These are phyloP conservation scores for Malassezia obtusa DNA, from an alignment of 1,284 basidiomycete genomes.

Conservation along the genomic window DNA sequence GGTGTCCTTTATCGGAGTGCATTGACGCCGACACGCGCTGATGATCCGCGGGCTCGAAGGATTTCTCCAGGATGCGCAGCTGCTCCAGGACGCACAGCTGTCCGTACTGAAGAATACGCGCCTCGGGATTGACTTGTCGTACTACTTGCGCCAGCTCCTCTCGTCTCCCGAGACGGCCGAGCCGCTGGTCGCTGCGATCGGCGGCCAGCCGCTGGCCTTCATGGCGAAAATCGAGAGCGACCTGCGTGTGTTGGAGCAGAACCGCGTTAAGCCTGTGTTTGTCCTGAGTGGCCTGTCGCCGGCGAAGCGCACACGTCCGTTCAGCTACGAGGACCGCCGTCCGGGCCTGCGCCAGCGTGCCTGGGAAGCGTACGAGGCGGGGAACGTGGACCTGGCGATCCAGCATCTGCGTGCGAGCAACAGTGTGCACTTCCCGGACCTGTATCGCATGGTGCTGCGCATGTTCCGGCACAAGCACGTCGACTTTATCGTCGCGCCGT, in stretches of 20 bases:
- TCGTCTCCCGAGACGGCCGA: constrained; percentile 67
- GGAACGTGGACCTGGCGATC: constrained; percentile 66
- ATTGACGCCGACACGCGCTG: constrained; percentile 1
- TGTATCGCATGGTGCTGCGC: constrained; percentile 80
- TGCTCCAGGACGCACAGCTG: constrained; percentile 49
- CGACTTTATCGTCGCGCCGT: constrained; percentile 91
- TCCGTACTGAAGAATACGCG: constrained; percentile 78
- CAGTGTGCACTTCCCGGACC: constrained; percentile 58
- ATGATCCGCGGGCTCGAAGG: constrained; percentile 19
- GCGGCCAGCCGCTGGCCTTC: constrained; percentile 67
- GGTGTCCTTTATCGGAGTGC: background rate
- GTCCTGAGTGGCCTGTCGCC: constrained; percentile 67
- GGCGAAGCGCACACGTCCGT: constrained; percentile 30
- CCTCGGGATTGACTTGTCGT: constrained; percentile 89
- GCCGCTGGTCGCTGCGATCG: constrained; percentile 83
- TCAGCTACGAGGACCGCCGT: constrained; percentile 39
- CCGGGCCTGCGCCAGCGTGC: constrained; percentile 31
- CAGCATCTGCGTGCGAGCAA: constrained; percentile 67
- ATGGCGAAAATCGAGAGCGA: constrained; percentile 71
- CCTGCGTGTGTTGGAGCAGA: constrained; percentile 76
- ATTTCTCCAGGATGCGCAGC: constrained; percentile 11
- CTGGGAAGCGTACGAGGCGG: constrained; percentile 44
- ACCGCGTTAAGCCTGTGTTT: constrained; percentile 91
- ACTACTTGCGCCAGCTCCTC: constrained; percentile 73
- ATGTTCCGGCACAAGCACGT: constrained; percentile 90